phyloP scores from a whole-genome alignment of 2,329 filamentous ascomycete species.

The Pyricularia pennisetigena region DNA sequence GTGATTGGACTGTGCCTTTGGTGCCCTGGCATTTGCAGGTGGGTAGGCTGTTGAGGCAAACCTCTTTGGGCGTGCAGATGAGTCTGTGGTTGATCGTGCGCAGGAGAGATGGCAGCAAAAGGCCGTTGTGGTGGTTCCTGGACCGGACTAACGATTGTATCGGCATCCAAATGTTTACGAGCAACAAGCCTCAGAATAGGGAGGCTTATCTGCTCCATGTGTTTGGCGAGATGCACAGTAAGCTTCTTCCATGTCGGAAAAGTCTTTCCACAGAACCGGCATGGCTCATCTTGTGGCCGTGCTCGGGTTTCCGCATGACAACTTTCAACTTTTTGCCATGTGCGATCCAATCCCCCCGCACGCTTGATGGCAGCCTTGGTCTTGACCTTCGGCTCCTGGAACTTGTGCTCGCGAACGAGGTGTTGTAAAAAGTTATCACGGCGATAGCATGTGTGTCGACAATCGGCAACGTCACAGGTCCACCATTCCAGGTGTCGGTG shows the following conservation, averaged over 20 bases:
- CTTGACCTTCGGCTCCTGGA: constrained; percentile 71
- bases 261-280: constrained; percentile 74
- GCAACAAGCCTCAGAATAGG: constrained; percentile 60
- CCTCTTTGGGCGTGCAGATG: constrained; percentile 7
- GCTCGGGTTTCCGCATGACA: constrained; percentile 63
- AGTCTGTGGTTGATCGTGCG: constrained; percentile 17
- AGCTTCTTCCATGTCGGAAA: constrained; percentile 87
- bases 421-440: constrained; percentile 93
- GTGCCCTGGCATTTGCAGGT: not conserved
- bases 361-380: constrained; percentile 62
- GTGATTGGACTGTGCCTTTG: not conserved
- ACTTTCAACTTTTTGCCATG: constrained; percentile 68
- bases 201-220: constrained; percentile 87
- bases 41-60: constrained; percentile 3
- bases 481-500: constrained; percentile 88
- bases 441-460: constrained; percentile 72
- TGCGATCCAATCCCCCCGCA: constrained; percentile 46
- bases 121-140: constrained; percentile 41
- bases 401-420: constrained; percentile 83
- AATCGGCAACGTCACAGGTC: constrained; percentile 74
- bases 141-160: constrained; percentile 59
- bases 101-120: constrained; percentile 20
- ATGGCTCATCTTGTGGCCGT: constrained; percentile 65
- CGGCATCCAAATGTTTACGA: constrained; percentile 34
- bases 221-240: constrained; percentile 85